Conservation (phyloP, 2,329 filamentous ascomycete genomes). For the Beauveria rudraprayagi region DNA sequence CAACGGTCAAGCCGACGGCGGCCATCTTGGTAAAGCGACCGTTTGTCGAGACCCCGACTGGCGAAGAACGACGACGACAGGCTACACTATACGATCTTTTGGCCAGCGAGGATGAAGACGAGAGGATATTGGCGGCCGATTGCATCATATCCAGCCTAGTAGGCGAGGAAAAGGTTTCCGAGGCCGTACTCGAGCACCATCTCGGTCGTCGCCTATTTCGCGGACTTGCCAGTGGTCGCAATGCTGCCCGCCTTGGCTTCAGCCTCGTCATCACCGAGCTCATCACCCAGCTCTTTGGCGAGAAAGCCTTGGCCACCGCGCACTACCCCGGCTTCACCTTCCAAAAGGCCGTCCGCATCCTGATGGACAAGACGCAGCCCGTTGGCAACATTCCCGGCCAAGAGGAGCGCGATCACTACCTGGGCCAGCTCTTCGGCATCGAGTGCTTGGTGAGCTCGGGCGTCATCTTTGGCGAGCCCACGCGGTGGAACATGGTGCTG, state of each 20-base stretch:
- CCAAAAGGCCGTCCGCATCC: slow-evolving; percentile 42
- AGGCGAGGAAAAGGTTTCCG: slow-evolving; percentile 38
- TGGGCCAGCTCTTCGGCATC: slow-evolving; percentile 80
- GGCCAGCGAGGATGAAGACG: slow-evolving; percentile 47
- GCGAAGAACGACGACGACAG: slow-evolving; percentile 50
- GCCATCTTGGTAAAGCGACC: slow-evolving; percentile 26
- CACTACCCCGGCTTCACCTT: slow-evolving; percentile 49
- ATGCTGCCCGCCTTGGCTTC: slow-evolving; percentile 81
- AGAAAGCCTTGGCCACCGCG: slow-evolving; percentile 32
- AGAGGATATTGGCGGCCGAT: slow-evolving; percentile 51
- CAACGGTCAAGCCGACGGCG: slow-evolving; percentile 14
- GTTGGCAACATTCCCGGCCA: slow-evolving; percentile 50
- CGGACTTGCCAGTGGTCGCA: slow-evolving; percentile 82
- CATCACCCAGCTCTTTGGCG: slow-evolving; percentile 59
- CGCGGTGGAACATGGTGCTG: slow-evolving; percentile 60
- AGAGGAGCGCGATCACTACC: slow-evolving; percentile 77
- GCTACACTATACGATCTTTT: slow-evolving; percentile 53
- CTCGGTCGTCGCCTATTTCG: slow-evolving; percentile 66
- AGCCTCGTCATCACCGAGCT: slow-evolving; percentile 82
- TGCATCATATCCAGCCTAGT: slow-evolving; percentile 50
- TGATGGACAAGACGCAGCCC: slow-evolving; percentile 48
- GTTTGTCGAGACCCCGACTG: slow-evolving; percentile 44
- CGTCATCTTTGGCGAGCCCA: slow-evolving; percentile 54
- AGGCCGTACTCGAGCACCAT: slow-evolving; percentile 48
- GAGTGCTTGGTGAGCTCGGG: slow-evolving; percentile 78